Percentiles rank a stretch among this genome's conserved stretches.
These are phyloP conservation scores for Xerocomus potaroensis DNA, from an alignment of 768 basidiomycete genomes.

Conservation along the genomic window DNA sequence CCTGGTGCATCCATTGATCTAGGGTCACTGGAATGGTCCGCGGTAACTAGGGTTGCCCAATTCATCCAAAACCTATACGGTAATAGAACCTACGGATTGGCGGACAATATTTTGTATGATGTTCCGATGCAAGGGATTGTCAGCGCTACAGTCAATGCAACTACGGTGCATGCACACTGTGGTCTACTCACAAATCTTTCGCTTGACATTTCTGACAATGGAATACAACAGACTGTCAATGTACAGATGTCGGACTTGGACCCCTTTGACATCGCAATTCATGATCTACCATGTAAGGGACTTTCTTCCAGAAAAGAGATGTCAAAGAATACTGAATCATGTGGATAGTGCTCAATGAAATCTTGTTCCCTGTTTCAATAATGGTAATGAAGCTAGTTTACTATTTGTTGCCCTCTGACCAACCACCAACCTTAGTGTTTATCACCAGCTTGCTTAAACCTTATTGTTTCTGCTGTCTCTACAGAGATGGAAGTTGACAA, in stretches of 20 bases:
- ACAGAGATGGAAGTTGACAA: too few species aligned
- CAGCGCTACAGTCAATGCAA: background rate
- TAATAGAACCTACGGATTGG: too few species aligned
- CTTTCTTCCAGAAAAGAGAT: background rate
- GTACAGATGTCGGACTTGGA: background rate
- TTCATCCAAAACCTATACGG: background rate
- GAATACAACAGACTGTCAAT: background rate
- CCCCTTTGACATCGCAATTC: background rate
- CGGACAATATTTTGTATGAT: background rate
- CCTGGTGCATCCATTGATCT: background rate
- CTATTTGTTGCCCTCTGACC: too few species aligned
- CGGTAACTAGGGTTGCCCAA: background rate
- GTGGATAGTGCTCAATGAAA: background rate
- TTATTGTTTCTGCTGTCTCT: too few species aligned
- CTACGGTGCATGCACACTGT: too few species aligned
- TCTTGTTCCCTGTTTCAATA: too few species aligned
- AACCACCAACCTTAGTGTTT: too few species aligned
- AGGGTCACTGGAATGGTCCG: background rate
- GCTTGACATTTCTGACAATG: background rate
- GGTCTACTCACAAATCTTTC: too few species aligned
- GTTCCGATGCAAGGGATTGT: background rate
- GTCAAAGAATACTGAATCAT: background rate
- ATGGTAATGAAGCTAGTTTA: too few species aligned
- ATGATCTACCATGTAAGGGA: background rate
- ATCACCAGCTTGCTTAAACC: too few species aligned